Base-by-base conservation (phyloP, 768 basidiomycete genomes). In the Udeniomyces megalosporus region DNA sequence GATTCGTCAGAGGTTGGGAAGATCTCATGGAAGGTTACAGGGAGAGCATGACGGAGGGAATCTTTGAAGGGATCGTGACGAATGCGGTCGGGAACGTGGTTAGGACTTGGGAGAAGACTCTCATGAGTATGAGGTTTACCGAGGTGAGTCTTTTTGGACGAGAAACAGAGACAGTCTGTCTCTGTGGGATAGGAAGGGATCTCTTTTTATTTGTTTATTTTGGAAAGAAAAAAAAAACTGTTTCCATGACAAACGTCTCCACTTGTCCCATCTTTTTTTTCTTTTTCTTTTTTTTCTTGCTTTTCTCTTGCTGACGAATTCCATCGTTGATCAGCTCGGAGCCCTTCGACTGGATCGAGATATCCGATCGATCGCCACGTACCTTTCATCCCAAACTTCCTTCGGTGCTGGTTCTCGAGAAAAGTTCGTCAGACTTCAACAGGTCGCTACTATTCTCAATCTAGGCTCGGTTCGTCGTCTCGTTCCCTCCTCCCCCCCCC, bases 311-410 rank as follows among this genome's bases (percentile, higher is more conserved):
- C 2, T 22, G 29, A n/a, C 38, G 38, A 42, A 8, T 8, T 12
- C 58, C 17, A n/a, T n/a, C n/a, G n/a, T n/a, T n/a, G n/a, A n/a
- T n/a, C 67, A 97, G 92, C 80, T 97, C 62, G 95, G 95, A 28
- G 93, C 91, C 3, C 85, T 99, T 64, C 84, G 91, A 17, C 92
- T 95, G 71, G 95, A 99, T 69, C 81, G 85, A 20, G 93, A 99
- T 72, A 76, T 97, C 49, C 80, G 93, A 28, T 81, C 88, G 4
- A 80, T 96, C 66, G 83, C 81, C 26, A 78, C 84, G 2, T 91
- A 85, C 74, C 79, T 99, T 14, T 83, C 86, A 1, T 82, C 86
- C 2, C 95, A 95, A 71, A 90, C 88, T 5, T 78, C 81, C 4
- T 91, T 89, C 73, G 89, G 91, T 10, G n/a, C n/a, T n/a, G 82